A percentile compares a stretch with the other conserved stretches of the same genome.
Evolutionary conservation across 2,329 filamentous ascomycete genomes (phyloP).

Genomic region (Penicillium sp.): DNA sequence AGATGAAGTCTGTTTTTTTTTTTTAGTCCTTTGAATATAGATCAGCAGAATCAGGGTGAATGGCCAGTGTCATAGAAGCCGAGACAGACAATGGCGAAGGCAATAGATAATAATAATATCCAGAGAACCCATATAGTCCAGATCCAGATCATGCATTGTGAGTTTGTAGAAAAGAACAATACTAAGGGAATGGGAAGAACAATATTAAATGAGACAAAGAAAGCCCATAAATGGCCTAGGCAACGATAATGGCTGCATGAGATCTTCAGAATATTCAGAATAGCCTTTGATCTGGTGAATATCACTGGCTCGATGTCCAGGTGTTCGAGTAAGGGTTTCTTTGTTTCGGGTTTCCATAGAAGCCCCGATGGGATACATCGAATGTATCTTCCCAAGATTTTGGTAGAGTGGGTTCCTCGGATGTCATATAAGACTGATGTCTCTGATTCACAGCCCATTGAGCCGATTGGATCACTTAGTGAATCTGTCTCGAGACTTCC

Average conservation of each 20-base stretch:
- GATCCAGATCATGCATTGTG: constrained; percentile 1
- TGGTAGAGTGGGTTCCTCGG: neutral
- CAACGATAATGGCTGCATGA: neutral
- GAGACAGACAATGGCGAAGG: constrained; percentile 31
- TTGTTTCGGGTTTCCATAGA: neutral
- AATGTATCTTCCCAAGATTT: neutral
- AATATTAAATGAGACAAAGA: constrained; percentile 24
- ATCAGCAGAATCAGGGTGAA: constrained; percentile 8
- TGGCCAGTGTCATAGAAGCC: constrained; percentile 11
- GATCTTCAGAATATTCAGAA: neutral
- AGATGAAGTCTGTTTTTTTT: constrained; percentile 1
- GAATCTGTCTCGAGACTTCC: neutral
- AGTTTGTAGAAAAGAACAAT: constrained; percentile 23
- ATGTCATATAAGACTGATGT: neutral
- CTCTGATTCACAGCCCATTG: neutral
- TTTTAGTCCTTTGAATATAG: neutral
- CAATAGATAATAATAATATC: neutral
- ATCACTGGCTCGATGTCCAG: neutral
- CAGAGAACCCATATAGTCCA: neutral
- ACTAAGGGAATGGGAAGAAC: constrained; percentile 19
- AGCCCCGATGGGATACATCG: neutral
- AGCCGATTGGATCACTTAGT: neutral
- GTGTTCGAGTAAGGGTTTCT: neutral
- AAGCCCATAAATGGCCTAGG: neutral
- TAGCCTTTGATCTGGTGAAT: neutral